phyloP scores from a whole-genome alignment of 208 protist genomes.

The Porcisia deanei region DNA sequence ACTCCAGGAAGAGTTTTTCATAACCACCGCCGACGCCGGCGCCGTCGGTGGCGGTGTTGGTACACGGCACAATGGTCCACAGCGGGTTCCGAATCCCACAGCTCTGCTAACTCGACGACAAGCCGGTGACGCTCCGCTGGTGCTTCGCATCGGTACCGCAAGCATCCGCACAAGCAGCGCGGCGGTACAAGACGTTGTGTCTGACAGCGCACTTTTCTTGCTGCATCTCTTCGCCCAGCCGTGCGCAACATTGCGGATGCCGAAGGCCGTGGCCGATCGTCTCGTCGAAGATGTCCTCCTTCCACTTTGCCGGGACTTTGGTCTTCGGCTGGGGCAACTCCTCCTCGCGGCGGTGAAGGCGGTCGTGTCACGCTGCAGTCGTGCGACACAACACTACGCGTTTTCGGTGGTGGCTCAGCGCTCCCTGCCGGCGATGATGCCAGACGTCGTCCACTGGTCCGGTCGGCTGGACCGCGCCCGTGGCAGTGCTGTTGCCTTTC shows the following conservation, averaged over 20 bases:
- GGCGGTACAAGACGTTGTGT: conserved; percentile 45
- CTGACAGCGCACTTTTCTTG: conserved; percentile 58
- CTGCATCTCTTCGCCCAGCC: conserved; percentile 74
- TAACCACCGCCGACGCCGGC: background rate
- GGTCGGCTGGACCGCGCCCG: background rate
- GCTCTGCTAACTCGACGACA: conserved; percentile 9
- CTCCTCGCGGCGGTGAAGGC: conserved; percentile 47
- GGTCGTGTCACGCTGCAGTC: conserved; percentile 33
- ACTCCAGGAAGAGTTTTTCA: conserved; percentile 25
- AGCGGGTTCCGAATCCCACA: background rate
- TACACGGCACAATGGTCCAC: background rate
- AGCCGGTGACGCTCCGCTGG: conserved; percentile 7
- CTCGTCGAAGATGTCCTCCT: conserved; percentile 47
- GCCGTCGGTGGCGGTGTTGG: background rate
- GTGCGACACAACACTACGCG: conserved; percentile 9
- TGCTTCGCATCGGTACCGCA: conserved; percentile 20
- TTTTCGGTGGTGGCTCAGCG: conserved; percentile 29
- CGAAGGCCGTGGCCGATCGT: conserved; percentile 21
- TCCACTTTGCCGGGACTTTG: conserved; percentile 42
- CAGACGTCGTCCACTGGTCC: background rate
- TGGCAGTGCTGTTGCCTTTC: no score
- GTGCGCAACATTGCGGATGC: conserved; percentile 51
- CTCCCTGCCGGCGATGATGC: conserved; percentile 3
- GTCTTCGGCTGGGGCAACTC: conserved; percentile 43
- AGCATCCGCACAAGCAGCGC: conserved; percentile 16